Conservation (phyloP, 257 asterid genomes). For the Cinchona pubescens region DNA sequence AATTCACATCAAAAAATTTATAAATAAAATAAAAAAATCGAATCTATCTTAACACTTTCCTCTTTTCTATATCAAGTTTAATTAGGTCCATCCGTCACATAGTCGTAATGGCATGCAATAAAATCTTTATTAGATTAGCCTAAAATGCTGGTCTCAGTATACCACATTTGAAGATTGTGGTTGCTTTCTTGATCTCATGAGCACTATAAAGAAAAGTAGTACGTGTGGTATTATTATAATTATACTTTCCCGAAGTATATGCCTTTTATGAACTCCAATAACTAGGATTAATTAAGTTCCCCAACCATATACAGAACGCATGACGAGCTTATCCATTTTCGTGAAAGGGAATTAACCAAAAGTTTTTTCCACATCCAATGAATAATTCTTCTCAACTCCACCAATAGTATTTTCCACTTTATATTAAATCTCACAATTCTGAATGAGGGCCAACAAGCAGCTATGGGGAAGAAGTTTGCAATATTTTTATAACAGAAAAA, state of each 20-base stretch:
- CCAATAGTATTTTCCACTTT: not conserved
- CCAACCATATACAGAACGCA: not conserved
- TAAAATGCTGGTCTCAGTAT: not conserved
- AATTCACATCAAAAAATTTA: too few relatives aligned
- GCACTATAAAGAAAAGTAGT: not conserved
- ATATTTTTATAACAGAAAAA: not conserved
- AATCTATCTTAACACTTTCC: too few relatives aligned
- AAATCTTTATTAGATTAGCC: not conserved
- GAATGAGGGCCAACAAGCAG: not conserved
- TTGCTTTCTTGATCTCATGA: not conserved
- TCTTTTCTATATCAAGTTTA: too few relatives aligned
- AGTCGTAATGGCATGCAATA: not conserved
- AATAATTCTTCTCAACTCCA: not conserved
- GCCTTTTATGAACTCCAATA: not conserved
- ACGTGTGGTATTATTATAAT: too few relatives aligned
- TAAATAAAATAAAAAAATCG: too few relatives aligned
- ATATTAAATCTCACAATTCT: not conserved
- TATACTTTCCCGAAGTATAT: constrained; percentile 5
- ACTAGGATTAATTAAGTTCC: not conserved
- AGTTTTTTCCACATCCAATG: not conserved
- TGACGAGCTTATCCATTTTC: not conserved
- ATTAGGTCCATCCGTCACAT: not conserved
- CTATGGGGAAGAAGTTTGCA: not conserved
- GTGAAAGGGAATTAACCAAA: not conserved
- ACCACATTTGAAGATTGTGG: not conserved